phyloP scores from a whole-genome alignment of 305 asterid species.

The Fraxinus ornus region DNA sequence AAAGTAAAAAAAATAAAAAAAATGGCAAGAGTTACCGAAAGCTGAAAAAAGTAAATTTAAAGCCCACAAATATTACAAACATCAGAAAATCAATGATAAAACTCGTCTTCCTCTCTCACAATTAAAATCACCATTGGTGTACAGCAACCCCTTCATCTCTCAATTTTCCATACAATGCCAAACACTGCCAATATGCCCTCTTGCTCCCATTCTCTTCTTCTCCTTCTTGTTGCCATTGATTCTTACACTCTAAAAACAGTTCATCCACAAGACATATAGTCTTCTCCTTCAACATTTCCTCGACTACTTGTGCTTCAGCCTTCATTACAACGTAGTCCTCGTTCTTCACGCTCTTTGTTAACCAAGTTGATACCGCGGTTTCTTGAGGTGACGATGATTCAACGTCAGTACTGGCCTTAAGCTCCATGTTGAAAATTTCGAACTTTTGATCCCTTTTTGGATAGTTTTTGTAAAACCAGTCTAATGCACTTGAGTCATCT shows the following conservation, averaged over 20 bases:
- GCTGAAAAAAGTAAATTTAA: not conserved
- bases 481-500: slow-evolving; percentile 45
- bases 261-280: slow-evolving; percentile 58
- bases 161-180: slow-evolving; percentile 66
- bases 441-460: slow-evolving; percentile 57
- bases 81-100: not conserved
- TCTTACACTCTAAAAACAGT: slow-evolving; percentile 61
- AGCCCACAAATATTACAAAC: not conserved
- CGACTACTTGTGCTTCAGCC: slow-evolving; percentile 69
- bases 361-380: slow-evolving; percentile 41
- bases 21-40: not conserved
- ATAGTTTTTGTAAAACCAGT: slow-evolving; percentile 65
- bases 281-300: slow-evolving; percentile 55
- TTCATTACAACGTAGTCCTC: slow-evolving; percentile 79
- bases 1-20: not conserved
- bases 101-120: slow-evolving; percentile 13
- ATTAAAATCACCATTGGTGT: slow-evolving; percentile 82
- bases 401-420: not conserved
- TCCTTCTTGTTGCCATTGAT: slow-evolving; percentile 40
- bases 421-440: slow-evolving; percentile 45
- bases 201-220: slow-evolving; percentile 35
- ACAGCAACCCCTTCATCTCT: slow-evolving; percentile 77
- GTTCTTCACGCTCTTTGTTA: slow-evolving; percentile 41
- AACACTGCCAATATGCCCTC: slow-evolving; percentile 82
- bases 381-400: slow-evolving; percentile 20